These are phyloP conservation scores for Termitomyces eurrhizus DNA, from an alignment of 768 basidiomycete species.

Conservation along the genomic window DNA sequence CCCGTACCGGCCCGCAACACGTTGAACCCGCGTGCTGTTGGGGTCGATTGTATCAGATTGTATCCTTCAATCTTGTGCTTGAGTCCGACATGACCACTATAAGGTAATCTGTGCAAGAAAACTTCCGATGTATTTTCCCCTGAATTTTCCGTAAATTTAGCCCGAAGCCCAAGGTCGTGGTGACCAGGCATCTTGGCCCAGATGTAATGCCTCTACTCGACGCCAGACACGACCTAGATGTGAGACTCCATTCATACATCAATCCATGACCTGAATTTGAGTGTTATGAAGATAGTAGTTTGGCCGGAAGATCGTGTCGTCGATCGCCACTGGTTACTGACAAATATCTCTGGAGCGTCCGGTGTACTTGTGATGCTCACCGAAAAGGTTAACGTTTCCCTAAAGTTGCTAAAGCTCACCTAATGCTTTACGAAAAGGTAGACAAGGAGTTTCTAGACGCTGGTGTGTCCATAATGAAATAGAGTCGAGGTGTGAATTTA, in stretches of 20 bases:
- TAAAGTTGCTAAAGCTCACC: background rate
- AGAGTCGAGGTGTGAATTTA: background rate
- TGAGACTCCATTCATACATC: constrained; percentile 23
- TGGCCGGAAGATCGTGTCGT: constrained; percentile 54
- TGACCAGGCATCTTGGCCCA: constrained; percentile 58
- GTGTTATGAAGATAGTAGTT: constrained; percentile 13
- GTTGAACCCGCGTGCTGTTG: background rate
- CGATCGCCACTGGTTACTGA: constrained; percentile 66
- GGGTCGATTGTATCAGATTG: background rate
- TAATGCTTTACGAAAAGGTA: constrained; percentile 40
- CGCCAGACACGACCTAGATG: constrained; percentile 51
- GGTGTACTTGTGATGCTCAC: constrained; percentile 64
- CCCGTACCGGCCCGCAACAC: background rate
- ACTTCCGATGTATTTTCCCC: background rate
- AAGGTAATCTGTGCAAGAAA: constrained; percentile 1
- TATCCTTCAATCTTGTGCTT: background rate
- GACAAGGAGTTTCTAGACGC: constrained; percentile 69
- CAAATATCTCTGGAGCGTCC: constrained; percentile 61
- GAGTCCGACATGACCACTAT: constrained; percentile 1
- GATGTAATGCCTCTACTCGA: constrained; percentile 58
- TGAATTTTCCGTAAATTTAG: background rate
- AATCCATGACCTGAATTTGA: constrained; percentile 22
- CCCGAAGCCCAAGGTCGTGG: constrained; percentile 40
- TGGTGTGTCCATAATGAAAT: constrained; percentile 25
- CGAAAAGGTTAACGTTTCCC: constrained; percentile 54